Conservation (phyloP, 768 basidiomycete species). For the Rhizopogon vinicolor region DNA sequence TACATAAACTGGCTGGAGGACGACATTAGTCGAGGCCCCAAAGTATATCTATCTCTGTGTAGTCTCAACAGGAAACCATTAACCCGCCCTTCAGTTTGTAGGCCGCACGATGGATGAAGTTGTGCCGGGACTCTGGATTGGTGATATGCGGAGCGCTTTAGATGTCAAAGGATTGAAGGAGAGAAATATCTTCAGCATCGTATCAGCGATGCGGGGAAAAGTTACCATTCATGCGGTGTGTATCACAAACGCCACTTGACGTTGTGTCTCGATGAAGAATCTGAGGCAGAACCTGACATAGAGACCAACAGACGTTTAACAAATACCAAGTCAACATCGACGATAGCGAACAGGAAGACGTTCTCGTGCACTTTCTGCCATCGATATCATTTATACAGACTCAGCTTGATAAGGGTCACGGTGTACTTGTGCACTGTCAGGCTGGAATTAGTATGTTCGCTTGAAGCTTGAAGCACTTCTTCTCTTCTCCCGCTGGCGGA, state of each 20-base stretch:
- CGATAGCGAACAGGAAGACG: slow-evolving; percentile 70
- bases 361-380: slow-evolving; percentile 72
- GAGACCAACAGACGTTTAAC: slow-evolving; percentile 59
- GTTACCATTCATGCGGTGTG: slow-evolving; percentile 60
- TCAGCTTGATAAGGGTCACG: slow-evolving; percentile 68
- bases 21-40: neutral
- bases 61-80: neutral
- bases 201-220: slow-evolving; percentile 69
- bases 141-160: slow-evolving; percentile 68
- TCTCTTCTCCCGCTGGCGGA: neutral
- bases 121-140: slow-evolving; percentile 79
- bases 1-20: neutral
- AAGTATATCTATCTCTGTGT: neutral
- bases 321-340: slow-evolving; percentile 77
- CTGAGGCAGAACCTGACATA: neutral
- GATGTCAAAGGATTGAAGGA: slow-evolving; percentile 55
- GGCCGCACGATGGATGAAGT: slow-evolving; percentile 65
- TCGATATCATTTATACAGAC: slow-evolving; percentile 81
- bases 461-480: neutral
- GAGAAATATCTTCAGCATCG: slow-evolving; percentile 72
- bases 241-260: slow-evolving; percentile 6
- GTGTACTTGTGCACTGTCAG: slow-evolving; percentile 87
- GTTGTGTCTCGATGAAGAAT: neutral
- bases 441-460: slow-evolving; percentile 80
- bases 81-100: neutral